Base-by-base conservation (phyloP, 2,329 filamentous ascomycete genomes). In the Penicillium sp. region DNA sequence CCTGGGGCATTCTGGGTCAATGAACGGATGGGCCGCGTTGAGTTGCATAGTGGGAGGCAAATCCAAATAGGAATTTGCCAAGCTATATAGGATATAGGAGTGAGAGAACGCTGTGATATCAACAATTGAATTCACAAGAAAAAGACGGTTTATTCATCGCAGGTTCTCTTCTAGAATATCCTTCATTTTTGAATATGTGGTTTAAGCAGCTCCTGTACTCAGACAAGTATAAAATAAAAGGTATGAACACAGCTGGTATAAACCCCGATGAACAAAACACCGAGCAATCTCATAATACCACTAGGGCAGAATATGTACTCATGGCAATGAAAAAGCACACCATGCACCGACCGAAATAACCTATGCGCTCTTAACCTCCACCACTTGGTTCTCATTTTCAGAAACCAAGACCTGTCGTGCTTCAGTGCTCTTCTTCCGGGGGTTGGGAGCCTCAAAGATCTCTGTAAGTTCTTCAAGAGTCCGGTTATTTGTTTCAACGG, bases 391-490 rank as follows among this genome's bases (percentile, higher is more conserved):
- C 15, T 8, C 38, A 12, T 4, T 13, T 1, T 41, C 35, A 4
- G 37, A 42, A 10, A 48, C 22, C 77, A 64, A 10, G 66, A 66
- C 2, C 71, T 69, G 38, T 74, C 75, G 38, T 21, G 12, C 1
- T 26, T 48, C 29, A 1, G 45, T 48, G 21, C 45, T 48, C 45
- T 43, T 78, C 32, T 67, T 66, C 3, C 67, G 64, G 12, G 68
- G 67, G 29, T 71, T 68, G 7, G 64, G 57, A 3, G 68, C 65
- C 43, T 71, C 61, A 39, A 71, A 71, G 15, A 71, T 64, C 13
- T 61, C 61, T 32, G 65, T 57, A 19, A 64, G 45, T 37, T 67
- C 65, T 38, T 69, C 66, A 3, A 68, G 55, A 2, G 64, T 65
- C 3, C 60, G 58, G 0, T 57, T 60, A 26, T 61, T 62, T 0